Percentiles rank a stretch among this genome's conserved stretches.
Evolutionary conservation across 2,329 filamentous ascomycete genomes (phyloP).

Genomic region (Aspergillus thermomutatus): DNA sequence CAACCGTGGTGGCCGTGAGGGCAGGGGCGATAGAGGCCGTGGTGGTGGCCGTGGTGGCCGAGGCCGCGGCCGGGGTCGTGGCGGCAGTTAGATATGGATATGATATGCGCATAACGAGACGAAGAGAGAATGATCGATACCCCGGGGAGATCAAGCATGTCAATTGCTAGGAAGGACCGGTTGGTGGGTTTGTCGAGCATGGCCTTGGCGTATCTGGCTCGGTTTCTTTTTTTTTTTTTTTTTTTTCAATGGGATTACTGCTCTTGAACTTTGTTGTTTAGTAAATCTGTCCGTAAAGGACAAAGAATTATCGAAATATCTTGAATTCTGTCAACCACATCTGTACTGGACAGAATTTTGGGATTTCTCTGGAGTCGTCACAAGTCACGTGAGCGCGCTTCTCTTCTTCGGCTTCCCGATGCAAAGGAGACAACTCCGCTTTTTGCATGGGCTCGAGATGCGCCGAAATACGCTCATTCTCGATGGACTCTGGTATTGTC

Average conservation of each 20-base stretch:
- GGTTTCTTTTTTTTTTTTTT: constrained; percentile 24
- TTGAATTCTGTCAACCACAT: background rate
- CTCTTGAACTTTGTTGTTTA: constrained; percentile 20
- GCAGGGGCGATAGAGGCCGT: constrained; percentile 39
- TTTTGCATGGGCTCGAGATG: constrained; percentile 27
- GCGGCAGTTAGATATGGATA: constrained; percentile 25
- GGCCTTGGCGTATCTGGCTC: constrained; percentile 40
- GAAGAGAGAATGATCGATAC: constrained; percentile 33
- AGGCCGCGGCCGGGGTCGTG: constrained; percentile 43
- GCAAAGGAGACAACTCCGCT: constrained; percentile 7
- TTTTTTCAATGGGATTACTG: constrained; percentile 26
- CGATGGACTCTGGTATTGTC: constrained; percentile 41
- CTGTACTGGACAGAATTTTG: background rate
- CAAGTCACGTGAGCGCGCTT: constrained; percentile 14
- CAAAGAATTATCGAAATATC: background rate
- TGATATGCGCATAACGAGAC: constrained; percentile 10
- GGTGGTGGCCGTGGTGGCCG: constrained; percentile 44
- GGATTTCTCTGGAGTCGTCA: background rate
- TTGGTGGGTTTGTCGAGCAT: constrained; percentile 35
- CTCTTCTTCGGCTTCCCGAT: constrained; percentile 6
- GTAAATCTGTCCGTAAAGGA: constrained; percentile 8
- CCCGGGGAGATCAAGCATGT: constrained; percentile 26
- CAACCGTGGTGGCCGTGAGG: constrained; percentile 39
- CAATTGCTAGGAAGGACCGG: constrained; percentile 26
- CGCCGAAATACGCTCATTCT: constrained; percentile 28